A percentile compares a stretch with the other conserved stretches of the same genome.
These are phyloP conservation scores for Aureobasidium namibiae DNA, from an alignment of 2,329 filamentous ascomycete species.

Conservation along the genomic window DNA sequence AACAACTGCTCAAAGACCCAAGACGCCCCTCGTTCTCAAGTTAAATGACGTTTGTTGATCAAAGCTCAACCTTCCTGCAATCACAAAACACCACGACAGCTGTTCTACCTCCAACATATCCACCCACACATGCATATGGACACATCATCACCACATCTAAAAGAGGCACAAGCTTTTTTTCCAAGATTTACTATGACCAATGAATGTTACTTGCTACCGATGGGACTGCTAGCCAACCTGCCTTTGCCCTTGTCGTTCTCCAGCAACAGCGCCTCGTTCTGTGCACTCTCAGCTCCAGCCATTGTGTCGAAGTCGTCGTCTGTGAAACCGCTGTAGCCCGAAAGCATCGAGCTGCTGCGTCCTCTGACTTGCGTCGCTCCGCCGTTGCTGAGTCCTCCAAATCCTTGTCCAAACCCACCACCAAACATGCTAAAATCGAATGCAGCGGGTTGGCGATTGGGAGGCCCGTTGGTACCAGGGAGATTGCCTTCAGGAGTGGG, in stretches of 20 bases:
- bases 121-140: neutral
- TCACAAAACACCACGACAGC: neutral
- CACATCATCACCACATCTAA: neutral
- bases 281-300: slow-evolving; percentile 3
- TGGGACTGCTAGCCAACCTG: slow-evolving; percentile 12
- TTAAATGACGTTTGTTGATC: slow-evolving; percentile 3
- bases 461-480: slow-evolving; percentile 39
- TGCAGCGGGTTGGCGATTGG: slow-evolving; percentile 18
- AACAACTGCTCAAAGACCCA: too few species aligned
- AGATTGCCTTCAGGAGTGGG: slow-evolving; percentile 53
- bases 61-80: neutral
- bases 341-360: slow-evolving; percentile 45
- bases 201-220: slow-evolving; percentile 9
- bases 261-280: slow-evolving; percentile 7
- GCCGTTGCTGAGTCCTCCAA: slow-evolving; percentile 10
- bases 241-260: slow-evolving; percentile 15
- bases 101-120: neutral
- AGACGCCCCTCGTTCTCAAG: slow-evolving; percentile 1
- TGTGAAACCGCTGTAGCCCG: slow-evolving; percentile 43
- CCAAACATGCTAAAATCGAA: slow-evolving; percentile 16
- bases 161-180: slow-evolving; percentile 4
- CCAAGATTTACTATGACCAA: slow-evolving; percentile 11
- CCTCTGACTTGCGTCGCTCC: slow-evolving; percentile 32
- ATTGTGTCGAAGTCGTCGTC: slow-evolving; percentile 25
- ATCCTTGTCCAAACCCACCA: slow-evolving; percentile 12